phyloP scores from a whole-genome alignment of 805 yeast species.

The Clavispora fructus region DNA sequence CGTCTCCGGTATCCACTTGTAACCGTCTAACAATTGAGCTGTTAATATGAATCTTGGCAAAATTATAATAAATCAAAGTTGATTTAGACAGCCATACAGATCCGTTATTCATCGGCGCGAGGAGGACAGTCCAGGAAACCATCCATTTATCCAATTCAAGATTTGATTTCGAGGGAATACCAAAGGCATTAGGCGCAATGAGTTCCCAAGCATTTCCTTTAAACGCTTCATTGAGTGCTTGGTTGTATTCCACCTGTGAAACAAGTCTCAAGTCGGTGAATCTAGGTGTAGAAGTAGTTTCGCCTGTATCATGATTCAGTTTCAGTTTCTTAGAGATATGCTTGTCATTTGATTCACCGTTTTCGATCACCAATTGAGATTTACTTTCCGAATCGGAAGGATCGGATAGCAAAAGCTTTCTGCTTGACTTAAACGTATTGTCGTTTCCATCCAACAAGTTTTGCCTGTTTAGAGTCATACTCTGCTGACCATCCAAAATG shows the following conservation, averaged over 20 bases:
- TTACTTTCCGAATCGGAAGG: not conserved
- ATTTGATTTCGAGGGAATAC: constrained; percentile 63
- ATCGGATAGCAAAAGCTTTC: constrained; percentile 28
- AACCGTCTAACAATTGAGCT: constrained; percentile 44
- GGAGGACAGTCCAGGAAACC: constrained; percentile 72
- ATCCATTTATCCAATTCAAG: constrained; percentile 71
- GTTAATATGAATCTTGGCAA: constrained; percentile 71
- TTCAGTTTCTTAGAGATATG: not conserved
- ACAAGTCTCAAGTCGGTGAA: constrained; percentile 53
- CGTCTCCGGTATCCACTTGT: constrained; percentile 26
- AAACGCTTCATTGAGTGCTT: constrained; percentile 55
- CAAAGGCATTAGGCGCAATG: constrained; percentile 55
- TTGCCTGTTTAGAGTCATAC: constrained; percentile 53
- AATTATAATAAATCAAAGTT: constrained; percentile 63
- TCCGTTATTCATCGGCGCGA: constrained; percentile 54
- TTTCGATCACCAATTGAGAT: not conserved
- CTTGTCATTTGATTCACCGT: not conserved
- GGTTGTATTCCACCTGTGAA: constrained; percentile 64
- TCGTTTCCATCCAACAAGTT: constrained; percentile 50
- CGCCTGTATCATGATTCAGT: not conserved
- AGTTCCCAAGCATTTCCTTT: constrained; percentile 58
- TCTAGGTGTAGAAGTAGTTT: not conserved
- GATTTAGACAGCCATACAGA: constrained; percentile 65
- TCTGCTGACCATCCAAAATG: constrained; percentile 65
- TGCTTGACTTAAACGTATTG: constrained; percentile 37